Evolutionary conservation across 2,329 filamentous ascomycete genomes (phyloP).

Genomic region (Pestalotiopsis sp.): DNA sequence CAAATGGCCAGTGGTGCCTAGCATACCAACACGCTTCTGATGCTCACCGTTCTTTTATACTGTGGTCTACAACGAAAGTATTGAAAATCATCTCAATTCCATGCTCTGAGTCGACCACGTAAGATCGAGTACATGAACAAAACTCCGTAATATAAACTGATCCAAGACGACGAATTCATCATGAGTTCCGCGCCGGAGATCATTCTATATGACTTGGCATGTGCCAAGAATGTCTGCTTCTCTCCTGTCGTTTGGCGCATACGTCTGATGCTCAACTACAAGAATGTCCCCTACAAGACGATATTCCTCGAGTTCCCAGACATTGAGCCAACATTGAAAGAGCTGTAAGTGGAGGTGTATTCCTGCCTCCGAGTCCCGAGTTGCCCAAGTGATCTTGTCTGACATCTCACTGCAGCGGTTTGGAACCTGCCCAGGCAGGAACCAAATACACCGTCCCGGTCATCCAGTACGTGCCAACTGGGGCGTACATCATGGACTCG

Average conservation of each 20-base stretch:
- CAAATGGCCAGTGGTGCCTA: neutral
- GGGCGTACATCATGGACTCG: constrained; percentile 43
- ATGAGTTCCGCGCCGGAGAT: constrained; percentile 32
- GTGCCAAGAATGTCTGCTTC: constrained; percentile 41
- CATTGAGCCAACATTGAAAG: constrained; percentile 43
- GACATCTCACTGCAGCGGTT: constrained; percentile 17
- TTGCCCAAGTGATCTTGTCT: neutral
- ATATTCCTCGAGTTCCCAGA: constrained; percentile 45
- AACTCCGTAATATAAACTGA: neutral
- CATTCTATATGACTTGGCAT: constrained; percentile 42
- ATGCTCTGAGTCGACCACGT: too few species aligned
- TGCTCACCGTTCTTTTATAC: neutral
- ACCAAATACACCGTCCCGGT: constrained; percentile 42
- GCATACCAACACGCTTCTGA: neutral
- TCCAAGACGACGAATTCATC: neutral
- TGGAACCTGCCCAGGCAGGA: neutral
- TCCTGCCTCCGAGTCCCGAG: too few species aligned
- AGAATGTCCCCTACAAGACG: constrained; percentile 40
- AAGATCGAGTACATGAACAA: neutral
- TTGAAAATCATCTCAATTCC: neutral
- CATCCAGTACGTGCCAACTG: constrained; percentile 41
- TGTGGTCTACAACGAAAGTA: neutral
- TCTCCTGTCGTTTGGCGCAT: constrained; percentile 44
- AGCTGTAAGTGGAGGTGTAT: constrained; percentile 28
- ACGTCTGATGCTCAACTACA: constrained; percentile 46